Percentiles rank a stretch among this genome's conserved stretches.
phyloP scores from a whole-genome alignment of 805 yeast genomes.

The Candida morakotiae region DNA sequence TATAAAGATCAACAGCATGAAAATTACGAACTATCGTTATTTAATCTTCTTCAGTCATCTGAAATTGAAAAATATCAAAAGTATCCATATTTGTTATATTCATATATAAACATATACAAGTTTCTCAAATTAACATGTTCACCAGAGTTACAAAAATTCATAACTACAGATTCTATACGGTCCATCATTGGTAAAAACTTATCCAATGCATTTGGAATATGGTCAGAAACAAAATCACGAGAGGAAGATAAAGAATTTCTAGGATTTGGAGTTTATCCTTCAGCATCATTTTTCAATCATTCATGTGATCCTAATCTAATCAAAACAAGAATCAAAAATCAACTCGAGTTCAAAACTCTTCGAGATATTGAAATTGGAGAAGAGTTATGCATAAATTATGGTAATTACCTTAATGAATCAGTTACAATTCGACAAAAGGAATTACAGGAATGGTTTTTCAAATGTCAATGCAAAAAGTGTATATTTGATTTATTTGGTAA shows the following conservation, averaged over 20 bases:
- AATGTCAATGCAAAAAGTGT: conserved; percentile 52
- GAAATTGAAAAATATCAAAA: conserved; percentile 42
- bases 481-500: conserved; percentile 24
- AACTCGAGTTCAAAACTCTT: conserved; percentile 40
- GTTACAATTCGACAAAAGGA: conserved; percentile 38
- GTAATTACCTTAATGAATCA: conserved; percentile 42
- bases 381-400: conserved; percentile 60
- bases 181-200: conserved; percentile 54
- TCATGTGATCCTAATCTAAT: conserved; percentile 56
- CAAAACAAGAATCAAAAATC: conserved; percentile 38
- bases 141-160: conserved; percentile 22
- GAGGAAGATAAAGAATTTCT: conserved; percentile 50
- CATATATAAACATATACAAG: conserved; percentile 46
- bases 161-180: conserved; percentile 40
- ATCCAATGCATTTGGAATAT: conserved; percentile 67
- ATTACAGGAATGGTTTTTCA: conserved; percentile 56
- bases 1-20: conserved; percentile 10
- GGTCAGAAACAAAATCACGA: conserved; percentile 41
- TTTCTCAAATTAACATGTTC: conserved; percentile 42
- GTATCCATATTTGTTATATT: conserved; percentile 45
- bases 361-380: conserved; percentile 38
- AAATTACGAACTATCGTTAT: conserved; percentile 22
- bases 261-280: conserved; percentile 59
- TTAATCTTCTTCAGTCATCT: conserved; percentile 47
- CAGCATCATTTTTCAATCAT: conserved; percentile 66